Evolutionary conservation across 495 filamentous ascomycete genomes (phyloP).

Genomic region (Talaromyces liani): DNA sequence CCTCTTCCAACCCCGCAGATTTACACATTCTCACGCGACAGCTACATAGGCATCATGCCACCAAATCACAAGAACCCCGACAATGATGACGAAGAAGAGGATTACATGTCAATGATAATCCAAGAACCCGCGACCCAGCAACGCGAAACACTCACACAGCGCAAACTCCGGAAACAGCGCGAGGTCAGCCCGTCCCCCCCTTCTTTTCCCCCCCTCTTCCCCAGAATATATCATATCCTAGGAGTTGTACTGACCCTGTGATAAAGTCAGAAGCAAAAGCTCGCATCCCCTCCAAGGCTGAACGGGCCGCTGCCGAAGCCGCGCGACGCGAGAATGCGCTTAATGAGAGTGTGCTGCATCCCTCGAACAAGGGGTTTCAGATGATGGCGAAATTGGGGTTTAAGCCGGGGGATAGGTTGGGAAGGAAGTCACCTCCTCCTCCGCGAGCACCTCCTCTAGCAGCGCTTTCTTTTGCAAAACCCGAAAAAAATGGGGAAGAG

Average conservation of each 20-base stretch:
- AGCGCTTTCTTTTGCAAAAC: slow-evolving; percentile 9
- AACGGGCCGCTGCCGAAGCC: slow-evolving; percentile 63
- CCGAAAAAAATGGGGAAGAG: slow-evolving; percentile 9
- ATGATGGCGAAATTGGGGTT: slow-evolving; percentile 99
- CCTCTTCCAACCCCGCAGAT: background rate
- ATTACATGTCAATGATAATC: slow-evolving; percentile 61
- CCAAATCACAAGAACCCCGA: background rate
- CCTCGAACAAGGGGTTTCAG: slow-evolving; percentile 69
- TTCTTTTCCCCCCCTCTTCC: no score
- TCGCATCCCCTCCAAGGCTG: slow-evolving; percentile 64
- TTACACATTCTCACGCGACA: background rate
- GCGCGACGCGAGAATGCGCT: slow-evolving; percentile 69
- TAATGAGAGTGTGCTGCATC: slow-evolving; percentile 56
- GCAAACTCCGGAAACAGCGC: slow-evolving; percentile 44
- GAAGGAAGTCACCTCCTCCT: slow-evolving; percentile 32
- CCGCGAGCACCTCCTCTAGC: background rate
- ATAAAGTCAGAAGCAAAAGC: slow-evolving; percentile 36
- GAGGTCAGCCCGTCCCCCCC: slow-evolving; percentile 30
- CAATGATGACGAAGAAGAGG: slow-evolving; percentile 36
- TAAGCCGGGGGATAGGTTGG: slow-evolving; percentile 61
- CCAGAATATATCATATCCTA: no score
- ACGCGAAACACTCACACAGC: slow-evolving; percentile 52
- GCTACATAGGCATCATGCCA: background rate
- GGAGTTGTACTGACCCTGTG: background rate
- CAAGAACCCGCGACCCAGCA: slow-evolving; percentile 37